Evolutionary conservation across 2,329 filamentous ascomycete species (phyloP).

Genomic region (Fusarium devonianum): DNA sequence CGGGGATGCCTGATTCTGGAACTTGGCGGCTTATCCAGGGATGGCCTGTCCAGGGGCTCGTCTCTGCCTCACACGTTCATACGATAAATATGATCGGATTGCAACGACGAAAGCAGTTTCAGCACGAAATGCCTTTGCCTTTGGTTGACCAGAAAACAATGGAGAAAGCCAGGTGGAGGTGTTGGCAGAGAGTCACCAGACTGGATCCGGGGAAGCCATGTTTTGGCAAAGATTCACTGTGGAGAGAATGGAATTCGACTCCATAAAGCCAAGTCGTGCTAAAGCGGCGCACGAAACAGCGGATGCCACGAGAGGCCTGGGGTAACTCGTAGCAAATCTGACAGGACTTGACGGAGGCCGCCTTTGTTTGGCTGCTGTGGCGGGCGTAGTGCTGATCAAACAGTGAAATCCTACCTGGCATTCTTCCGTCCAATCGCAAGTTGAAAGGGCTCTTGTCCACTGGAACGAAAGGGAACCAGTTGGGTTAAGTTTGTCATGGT

Average conservation of each 20-base stretch:
- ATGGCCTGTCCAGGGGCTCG: slow-evolving; percentile 20
- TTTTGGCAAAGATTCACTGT: slow-evolving; percentile 2
- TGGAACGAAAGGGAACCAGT: slow-evolving; percentile 29
- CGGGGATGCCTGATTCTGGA: slow-evolving; percentile 11
- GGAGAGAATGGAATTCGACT: neutral
- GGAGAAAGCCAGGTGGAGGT: neutral
- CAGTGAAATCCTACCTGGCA: slow-evolving; percentile 18
- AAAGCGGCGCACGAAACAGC: slow-evolving; percentile 3
- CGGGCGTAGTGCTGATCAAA: slow-evolving; percentile 18
- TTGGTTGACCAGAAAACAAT: neutral
- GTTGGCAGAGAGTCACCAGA: neutral
- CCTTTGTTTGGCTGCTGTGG: slow-evolving; percentile 15
- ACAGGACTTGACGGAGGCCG: slow-evolving; percentile 1
- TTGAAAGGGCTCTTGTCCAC: slow-evolving; percentile 4
- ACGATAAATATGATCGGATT: slow-evolving; percentile 12
- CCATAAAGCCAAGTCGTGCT: neutral
- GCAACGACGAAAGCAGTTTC: slow-evolving; percentile 23
- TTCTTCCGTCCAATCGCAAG: slow-evolving; percentile 20
- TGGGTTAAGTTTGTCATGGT: neutral
- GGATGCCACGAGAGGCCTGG: slow-evolving; percentile 11
- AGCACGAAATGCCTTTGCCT: slow-evolving; percentile 2
- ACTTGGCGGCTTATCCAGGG: slow-evolving; percentile 25
- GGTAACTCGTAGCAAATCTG: slow-evolving; percentile 2
- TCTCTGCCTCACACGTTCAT: slow-evolving; percentile 8
- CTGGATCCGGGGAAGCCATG: neutral